Base-by-base conservation (phyloP, 768 basidiomycete genomes). In the Strobilomyces confusus region DNA sequence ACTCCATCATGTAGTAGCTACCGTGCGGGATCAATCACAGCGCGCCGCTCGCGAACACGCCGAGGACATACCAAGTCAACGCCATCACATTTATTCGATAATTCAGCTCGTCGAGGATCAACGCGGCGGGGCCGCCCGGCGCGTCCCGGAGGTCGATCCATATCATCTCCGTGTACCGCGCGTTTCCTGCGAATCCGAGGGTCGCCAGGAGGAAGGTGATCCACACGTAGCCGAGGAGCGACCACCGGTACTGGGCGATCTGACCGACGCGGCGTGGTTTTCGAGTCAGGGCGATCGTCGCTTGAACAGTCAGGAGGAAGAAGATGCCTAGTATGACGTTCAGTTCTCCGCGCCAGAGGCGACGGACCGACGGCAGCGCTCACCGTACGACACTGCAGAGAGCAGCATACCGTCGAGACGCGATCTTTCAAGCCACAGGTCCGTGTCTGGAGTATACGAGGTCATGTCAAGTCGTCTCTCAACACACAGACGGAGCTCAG, bases 1-100 rank as follows among this genome's bases (percentile, higher is more conserved):
- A 71, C 36, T 63, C 65, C 57, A 66, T 59, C n/a, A 70, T 19
- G 23, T 56, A 61, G 51, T 66, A 69, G 32, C 69, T 67, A 32
- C 1, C 17, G 36, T 3, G n/a, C 9, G 43, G 40, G 5, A 11
- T 47, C 5, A 36, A 15, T 45, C 30, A 20, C 19, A 0, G 19
- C n/a, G 26, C 22, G 6, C 15, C 9, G 1, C 3, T 7, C 1
- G 5, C 0, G 17, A 17, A 22, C 32, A 51, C 5, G 15, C n/a
- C 13, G 29, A 29, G 33, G 7, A 56, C 60, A 19, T 55, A 68
- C 57, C 58, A 57, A 36, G 58, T 34, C 44, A 58, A 41, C 1
- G 57, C 58, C 54, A 65, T 13, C 23, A 61, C n/a, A 32, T 69
- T 67, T 8, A 71, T 32, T 29, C 47, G 46, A 40, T 53, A 51